phyloP scores from a whole-genome alignment of 768 basidiomycete species.

The Tulasnella sp. region DNA sequence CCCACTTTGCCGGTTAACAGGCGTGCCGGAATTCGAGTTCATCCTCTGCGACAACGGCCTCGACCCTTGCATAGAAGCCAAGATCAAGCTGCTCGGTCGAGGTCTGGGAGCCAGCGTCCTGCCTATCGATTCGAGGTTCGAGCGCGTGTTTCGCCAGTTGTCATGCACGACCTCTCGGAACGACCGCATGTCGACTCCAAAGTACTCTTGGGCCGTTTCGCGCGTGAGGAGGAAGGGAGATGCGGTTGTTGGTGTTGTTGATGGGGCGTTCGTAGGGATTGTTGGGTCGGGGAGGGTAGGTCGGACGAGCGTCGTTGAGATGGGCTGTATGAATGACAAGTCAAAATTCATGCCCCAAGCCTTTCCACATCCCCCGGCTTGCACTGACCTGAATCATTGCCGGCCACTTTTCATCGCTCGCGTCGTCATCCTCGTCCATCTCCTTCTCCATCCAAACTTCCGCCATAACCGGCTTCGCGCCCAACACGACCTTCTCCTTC shows the following conservation, averaged over 20 bases:
- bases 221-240: slow-evolving; percentile 14
- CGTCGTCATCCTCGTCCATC: background rate
- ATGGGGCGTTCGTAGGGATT: background rate
- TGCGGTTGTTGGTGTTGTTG: background rate
- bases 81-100: background rate
- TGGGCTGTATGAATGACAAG: background rate
- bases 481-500: slow-evolving; percentile 1
- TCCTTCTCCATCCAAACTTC: slow-evolving; percentile 22
- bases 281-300: background rate
- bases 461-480: slow-evolving; percentile 9
- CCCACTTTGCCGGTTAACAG: background rate
- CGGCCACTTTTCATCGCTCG: background rate
- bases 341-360: background rate
- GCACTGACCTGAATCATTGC: background rate
- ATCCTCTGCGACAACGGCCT: background rate
- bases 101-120: background rate
- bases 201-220: slow-evolving; percentile 21
- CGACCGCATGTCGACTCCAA: slow-evolving; percentile 23
- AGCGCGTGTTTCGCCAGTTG: background rate
- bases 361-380: background rate
- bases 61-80: background rate
- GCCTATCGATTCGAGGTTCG: background rate
- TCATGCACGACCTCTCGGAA: background rate
- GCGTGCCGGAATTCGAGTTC: background rate
- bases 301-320: slow-evolving; percentile 10